Conservation (phyloP, 2,329 filamentous ascomycete species). For the Coniochaeta prunicola region DNA sequence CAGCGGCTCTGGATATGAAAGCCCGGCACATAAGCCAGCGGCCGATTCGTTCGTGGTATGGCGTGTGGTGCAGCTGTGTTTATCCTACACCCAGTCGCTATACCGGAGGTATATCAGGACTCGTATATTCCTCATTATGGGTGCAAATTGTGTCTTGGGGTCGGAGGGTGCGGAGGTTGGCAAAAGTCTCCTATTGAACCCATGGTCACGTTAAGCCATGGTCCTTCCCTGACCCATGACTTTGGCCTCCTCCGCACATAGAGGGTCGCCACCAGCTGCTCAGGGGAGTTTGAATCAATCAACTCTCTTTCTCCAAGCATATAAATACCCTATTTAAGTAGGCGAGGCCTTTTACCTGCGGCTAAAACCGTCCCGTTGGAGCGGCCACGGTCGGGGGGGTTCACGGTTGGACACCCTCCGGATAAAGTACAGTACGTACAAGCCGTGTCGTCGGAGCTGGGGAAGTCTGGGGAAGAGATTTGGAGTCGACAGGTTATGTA, state of each 20-base stretch:
- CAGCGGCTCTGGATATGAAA: background rate
- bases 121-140: background rate
- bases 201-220: too few relatives aligned
- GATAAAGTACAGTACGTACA: background rate
- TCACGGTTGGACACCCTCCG: background rate
- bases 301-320: background rate
- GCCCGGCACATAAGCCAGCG: background rate
- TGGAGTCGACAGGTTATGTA: background rate
- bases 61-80: background rate
- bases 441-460: background rate
- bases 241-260: too few relatives aligned
- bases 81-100: background rate
- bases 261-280: background rate
- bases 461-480: background rate
- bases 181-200: too few relatives aligned
- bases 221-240: too few relatives aligned
- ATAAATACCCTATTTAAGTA: background rate
- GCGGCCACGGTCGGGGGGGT: background rate
- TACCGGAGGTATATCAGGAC: background rate
- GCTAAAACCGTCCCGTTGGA: background rate
- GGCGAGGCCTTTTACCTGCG: background rate
- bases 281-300: background rate
- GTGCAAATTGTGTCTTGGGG: background rate
- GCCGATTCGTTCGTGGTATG: background rate
- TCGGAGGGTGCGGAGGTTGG: background rate